Conservation (phyloP, 192 early-diverging fungal genomes). For the Haplosporangium gracile region DNA sequence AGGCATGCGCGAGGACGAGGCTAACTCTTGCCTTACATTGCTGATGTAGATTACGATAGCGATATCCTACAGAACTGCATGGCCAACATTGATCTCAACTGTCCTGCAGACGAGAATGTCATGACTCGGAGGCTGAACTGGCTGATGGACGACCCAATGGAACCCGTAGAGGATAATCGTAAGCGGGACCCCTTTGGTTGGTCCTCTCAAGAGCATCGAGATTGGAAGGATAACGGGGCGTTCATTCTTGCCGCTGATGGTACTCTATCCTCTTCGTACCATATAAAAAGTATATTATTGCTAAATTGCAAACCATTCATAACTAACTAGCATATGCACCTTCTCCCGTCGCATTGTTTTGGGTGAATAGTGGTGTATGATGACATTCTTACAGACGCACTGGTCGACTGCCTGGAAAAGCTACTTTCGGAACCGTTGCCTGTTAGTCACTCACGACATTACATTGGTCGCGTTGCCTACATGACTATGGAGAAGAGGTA, state of each 20-base stretch:
- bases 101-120: not conserved
- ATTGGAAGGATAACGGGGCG: slow-evolving; percentile 38
- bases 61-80: slow-evolving; percentile 30
- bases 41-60: slow-evolving; percentile 21
- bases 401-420: slow-evolving; percentile 33
- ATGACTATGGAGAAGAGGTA: slow-evolving; percentile 52
- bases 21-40: not conserved
- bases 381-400: slow-evolving; percentile 40
- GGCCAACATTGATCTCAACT: slow-evolving; percentile 21
- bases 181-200: slow-evolving; percentile 20
- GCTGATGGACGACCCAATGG: slow-evolving; percentile 33
- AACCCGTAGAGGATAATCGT: not conserved
- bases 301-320: not conserved
- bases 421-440: slow-evolving; percentile 31
- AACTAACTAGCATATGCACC: not conserved
- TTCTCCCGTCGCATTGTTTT: too few species aligned
- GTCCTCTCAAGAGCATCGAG: slow-evolving; percentile 5
- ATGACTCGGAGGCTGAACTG: slow-evolving; percentile 28
- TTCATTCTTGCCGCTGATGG: slow-evolving; percentile 49
- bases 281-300: not conserved
- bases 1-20: not conserved
- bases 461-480: slow-evolving; percentile 29
- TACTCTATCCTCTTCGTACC: not conserved
- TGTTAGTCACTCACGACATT: slow-evolving; percentile 19
- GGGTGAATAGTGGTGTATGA: slow-evolving; percentile 36